phyloP scores from a whole-genome alignment of 129 eudicot genomes.

The Mikania micrantha region DNA sequence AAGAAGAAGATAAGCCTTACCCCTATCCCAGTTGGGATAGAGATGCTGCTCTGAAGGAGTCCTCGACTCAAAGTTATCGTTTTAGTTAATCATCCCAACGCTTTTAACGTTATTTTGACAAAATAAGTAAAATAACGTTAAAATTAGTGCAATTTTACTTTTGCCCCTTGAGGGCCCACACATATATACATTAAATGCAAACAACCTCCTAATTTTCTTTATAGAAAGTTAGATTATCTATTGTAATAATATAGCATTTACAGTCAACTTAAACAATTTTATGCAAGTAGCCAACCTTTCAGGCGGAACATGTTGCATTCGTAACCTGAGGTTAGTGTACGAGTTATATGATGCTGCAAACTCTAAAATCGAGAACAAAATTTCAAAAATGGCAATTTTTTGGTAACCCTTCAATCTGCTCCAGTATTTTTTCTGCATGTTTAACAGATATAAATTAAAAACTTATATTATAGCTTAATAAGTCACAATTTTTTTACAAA shows the following conservation, averaged over 20 bases:
- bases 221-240: background rate
- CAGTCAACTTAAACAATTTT: background rate
- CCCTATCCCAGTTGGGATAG: too few species aligned
- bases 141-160: too few species aligned
- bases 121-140: too few species aligned
- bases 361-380: constrained; percentile 62
- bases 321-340: constrained; percentile 65
- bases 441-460: background rate
- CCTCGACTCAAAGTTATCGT: too few species aligned
- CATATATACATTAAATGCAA: background rate
- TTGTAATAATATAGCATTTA: background rate
- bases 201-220: background rate
- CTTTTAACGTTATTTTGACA: too few species aligned
- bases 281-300: constrained; percentile 55
- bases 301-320: constrained; percentile 67
- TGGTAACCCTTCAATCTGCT: constrained; percentile 58
- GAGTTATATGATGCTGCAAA: constrained; percentile 95
- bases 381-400: constrained; percentile 63
- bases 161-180: too few species aligned
- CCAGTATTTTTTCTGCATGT: constrained; percentile 83
- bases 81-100: too few species aligned
- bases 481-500: background rate
- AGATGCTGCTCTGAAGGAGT: too few species aligned
- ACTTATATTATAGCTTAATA: background rate
- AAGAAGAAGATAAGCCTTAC: too few species aligned